Evolutionary conservation across 139 green algal genomes (phyloP), one percentile per base, ranked within the genome.

Genomic region (Ettlia oleoabundans): DNA sequence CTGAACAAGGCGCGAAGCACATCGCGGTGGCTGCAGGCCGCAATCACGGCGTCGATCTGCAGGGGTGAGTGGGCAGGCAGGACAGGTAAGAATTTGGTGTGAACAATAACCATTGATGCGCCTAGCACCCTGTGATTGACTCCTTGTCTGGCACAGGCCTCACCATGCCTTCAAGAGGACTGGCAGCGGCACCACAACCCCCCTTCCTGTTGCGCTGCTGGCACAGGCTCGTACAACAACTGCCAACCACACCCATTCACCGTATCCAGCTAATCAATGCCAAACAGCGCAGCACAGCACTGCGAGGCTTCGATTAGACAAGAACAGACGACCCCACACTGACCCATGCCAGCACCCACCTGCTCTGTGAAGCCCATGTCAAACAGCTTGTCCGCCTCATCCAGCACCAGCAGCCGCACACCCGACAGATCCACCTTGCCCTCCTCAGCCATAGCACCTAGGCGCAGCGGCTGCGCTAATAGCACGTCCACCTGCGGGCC

Each of bases 361-460:
- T 98, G 94, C 83, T 94, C 86, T 42, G 98, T 88, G 83, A 98
- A 98, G 43, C 93, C 95, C 86, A 94, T 84, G 52, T 97, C 95
- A 81, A 99, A 96, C 47, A 99, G 93, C 86, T 97, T 97, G 91
- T 99, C 96, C 9, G 96, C 94, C 89, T 99, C 96, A 81, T 99
- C 96, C 62, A 99, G 74, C 35, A 99, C 87, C 24, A 99, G 80
- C 70, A 84, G 89, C 2, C 80, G 64, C n/a, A 86, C 76, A 10
- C 19, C 19, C 15, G 40, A 28, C 13, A 90, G 82, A 28, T 62
- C 28, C 0, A 85, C 15, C 42, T 88, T 89, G 18, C 82, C 76
- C 75, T 91, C 86, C 32, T 88, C 40, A 24, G 95, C 71, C 76
- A 96, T 78, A 1, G 84, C 78, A 10, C 84, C 86, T 69, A 98